Evolutionary conservation across 345 rosid genomes (phyloP).

Genomic region (Hirschfeldia incana): DNA sequence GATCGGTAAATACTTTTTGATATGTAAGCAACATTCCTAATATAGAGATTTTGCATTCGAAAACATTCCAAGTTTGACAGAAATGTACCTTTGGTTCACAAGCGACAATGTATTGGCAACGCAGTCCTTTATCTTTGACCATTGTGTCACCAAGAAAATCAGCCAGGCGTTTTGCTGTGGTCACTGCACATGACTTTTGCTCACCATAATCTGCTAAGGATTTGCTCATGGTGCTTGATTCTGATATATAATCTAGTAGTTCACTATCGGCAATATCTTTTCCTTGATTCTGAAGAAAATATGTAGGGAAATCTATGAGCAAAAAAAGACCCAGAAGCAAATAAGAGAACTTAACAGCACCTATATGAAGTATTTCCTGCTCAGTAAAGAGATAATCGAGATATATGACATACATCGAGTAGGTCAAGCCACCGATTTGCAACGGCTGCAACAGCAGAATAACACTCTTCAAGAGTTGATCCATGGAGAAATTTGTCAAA

Average conservation of each 20-base stretch:
- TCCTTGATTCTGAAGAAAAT: slow-evolving; percentile 75
- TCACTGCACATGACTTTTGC: slow-evolving; percentile 97
- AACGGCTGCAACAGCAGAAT: slow-evolving; percentile 87
- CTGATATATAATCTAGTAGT: slow-evolving; percentile 92
- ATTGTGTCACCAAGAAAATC: slow-evolving; percentile 90
- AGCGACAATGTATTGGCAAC: slow-evolving; percentile 95
- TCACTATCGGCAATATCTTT: slow-evolving; percentile 88
- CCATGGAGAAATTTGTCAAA: slow-evolving; percentile 95
- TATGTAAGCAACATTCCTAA: slow-evolving; percentile 8
- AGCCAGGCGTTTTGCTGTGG: slow-evolving; percentile 94
- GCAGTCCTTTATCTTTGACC: slow-evolving; percentile 98
- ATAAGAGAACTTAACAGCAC: slow-evolving; percentile 18
- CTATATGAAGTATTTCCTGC: slow-evolving; percentile 8
- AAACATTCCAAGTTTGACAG: slow-evolving; percentile 19
- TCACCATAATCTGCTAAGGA: slow-evolving; percentile 92
- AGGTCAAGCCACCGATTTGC: slow-evolving; percentile 99
- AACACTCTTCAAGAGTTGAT: slow-evolving; percentile 85
- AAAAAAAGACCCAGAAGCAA: slow-evolving; percentile 4
- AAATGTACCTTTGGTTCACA: slow-evolving; percentile 80
- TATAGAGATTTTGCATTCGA: slow-evolving; percentile 9
- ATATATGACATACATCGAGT: slow-evolving; percentile 66
- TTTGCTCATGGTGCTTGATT: slow-evolving; percentile 99
- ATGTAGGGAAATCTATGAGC: slow-evolving; percentile 17
- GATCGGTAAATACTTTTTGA: background rate
- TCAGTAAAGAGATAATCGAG: background rate